These are phyloP conservation scores for Candida awuae DNA, from an alignment of 805 yeast genomes.

Conservation along the genomic window DNA sequence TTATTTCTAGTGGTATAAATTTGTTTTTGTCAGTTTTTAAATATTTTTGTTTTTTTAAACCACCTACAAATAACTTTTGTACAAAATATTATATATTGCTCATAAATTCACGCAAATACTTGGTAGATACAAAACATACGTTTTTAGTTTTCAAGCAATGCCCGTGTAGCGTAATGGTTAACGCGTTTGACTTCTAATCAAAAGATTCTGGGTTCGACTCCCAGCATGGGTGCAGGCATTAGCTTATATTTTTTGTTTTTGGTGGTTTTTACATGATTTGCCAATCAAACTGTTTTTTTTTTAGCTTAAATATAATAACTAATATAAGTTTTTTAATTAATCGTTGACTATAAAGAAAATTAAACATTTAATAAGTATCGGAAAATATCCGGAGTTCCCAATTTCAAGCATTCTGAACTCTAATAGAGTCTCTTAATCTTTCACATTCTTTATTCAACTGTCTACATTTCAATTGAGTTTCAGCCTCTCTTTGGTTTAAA, in stretches of 20 bases:
- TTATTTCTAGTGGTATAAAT: too few species aligned
- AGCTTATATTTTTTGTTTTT: neutral
- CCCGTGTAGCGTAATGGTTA: conserved; percentile 60
- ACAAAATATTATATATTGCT: too few species aligned
- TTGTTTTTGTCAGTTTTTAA: too few species aligned
- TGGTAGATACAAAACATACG: too few species aligned
- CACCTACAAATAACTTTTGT: too few species aligned
- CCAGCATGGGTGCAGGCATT: conserved; percentile 33
- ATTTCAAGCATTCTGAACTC: too few species aligned
- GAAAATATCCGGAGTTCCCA: too few species aligned
- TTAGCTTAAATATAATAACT: neutral
- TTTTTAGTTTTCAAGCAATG: too few species aligned
- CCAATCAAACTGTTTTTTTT: neutral
- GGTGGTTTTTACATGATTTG: neutral
- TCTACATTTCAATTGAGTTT: conserved; percentile 34
- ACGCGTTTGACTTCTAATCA: conserved; percentile 63
- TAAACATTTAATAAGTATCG: neutral
- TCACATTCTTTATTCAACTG: conserved; percentile 50
- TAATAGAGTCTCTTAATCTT: conserved; percentile 38
- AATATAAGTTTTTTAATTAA: neutral
- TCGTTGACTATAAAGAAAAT: neutral
- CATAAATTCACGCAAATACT: too few species aligned
- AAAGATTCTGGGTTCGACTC: conserved; percentile 62
- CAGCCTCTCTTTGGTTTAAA: conserved; percentile 38
- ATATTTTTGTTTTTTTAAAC: too few species aligned